Evolutionary conservation across 352 stramenopile genomes (phyloP).

Genomic region (Pythium phragmiticola): DNA sequence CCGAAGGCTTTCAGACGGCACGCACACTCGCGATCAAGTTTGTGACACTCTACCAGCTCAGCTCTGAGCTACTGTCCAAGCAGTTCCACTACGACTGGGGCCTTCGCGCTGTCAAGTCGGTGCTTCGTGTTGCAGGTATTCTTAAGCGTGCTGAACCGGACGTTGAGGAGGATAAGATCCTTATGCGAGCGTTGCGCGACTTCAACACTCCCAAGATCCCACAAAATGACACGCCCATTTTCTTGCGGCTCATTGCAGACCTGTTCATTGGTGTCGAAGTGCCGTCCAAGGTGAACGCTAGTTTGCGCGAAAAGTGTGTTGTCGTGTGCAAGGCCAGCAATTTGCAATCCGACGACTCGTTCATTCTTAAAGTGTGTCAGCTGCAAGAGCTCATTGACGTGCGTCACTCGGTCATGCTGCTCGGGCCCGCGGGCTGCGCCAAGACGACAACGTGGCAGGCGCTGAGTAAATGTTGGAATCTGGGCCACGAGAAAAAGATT

Average conservation of each 20-base stretch:
- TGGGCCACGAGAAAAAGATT: slow-evolving; percentile 87
- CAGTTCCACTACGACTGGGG: slow-evolving; percentile 93
- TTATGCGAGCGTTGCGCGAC: slow-evolving; percentile 84
- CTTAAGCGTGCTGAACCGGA: slow-evolving; percentile 80
- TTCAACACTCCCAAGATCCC: slow-evolving; percentile 90
- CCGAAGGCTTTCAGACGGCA: slow-evolving; percentile 85
- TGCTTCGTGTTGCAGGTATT: slow-evolving; percentile 84
- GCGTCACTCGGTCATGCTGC: slow-evolving; percentile 85
- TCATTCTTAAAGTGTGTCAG: slow-evolving; percentile 87
- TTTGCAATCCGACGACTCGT: slow-evolving; percentile 82
- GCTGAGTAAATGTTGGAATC: slow-evolving; percentile 85
- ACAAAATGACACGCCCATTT: slow-evolving; percentile 86
- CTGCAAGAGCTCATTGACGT: slow-evolving; percentile 88
- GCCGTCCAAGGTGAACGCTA: slow-evolving; percentile 92
- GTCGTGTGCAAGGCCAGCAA: slow-evolving; percentile 89
- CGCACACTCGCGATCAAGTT: slow-evolving; percentile 92
- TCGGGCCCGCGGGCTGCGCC: slow-evolving; percentile 76
- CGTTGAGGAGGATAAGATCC: slow-evolving; percentile 84
- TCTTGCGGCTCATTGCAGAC: slow-evolving; percentile 84
- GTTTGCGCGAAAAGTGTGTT: slow-evolving; percentile 91
- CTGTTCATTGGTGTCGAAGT: slow-evolving; percentile 93
- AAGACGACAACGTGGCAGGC: slow-evolving; percentile 88
- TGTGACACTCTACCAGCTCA: slow-evolving; percentile 88
- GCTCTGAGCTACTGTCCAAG: slow-evolving; percentile 81
- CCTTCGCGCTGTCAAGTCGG: slow-evolving; percentile 87